A percentile compares a stretch with the other conserved stretches of the same genome.
phyloP scores from a whole-genome alignment of 768 basidiomycete species.

The Erythrobasidium yunnanense region DNA sequence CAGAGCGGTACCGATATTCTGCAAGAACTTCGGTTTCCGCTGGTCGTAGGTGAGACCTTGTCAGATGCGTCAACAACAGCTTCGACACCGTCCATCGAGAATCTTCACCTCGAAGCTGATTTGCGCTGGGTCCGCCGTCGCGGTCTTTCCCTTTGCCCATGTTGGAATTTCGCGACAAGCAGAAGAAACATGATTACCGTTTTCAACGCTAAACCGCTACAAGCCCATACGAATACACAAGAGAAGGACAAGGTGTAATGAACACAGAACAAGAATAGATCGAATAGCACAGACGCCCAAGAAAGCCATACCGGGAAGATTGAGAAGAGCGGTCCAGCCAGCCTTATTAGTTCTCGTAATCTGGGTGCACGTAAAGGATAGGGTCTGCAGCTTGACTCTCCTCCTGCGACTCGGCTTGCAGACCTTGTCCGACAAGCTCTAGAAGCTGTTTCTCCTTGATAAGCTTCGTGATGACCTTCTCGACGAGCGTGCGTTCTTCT shows the following conservation, averaged over 20 bases:
- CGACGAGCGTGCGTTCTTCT: constrained; percentile 77
- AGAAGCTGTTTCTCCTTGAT: constrained; percentile 51
- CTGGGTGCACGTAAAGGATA: constrained; percentile 36
- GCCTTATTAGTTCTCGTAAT: constrained; percentile 25
- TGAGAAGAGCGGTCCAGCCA: neutral
- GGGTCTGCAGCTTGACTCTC: constrained; percentile 28
- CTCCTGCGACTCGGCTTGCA: neutral
- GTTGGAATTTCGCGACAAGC: too few species aligned
- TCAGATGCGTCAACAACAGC: neutral
- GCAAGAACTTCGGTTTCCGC: neutral
- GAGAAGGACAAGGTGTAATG: too few species aligned
- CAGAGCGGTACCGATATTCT: neutral
- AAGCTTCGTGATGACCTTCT: constrained; percentile 75
- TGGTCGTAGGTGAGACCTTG: neutral
- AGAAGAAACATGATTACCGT: too few species aligned
- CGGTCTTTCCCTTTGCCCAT: neutral
- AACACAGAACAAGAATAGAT: too few species aligned
- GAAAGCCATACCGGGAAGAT: neutral
- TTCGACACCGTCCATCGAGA: neutral
- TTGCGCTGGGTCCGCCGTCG: neutral
- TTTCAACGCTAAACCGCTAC: too few species aligned
- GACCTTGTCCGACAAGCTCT: constrained; percentile 33
- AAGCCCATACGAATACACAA: too few species aligned
- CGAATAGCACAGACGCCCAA: neutral
- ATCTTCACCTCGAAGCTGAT: neutral